Evolutionary conservation across 345 rosid genomes (phyloP), one percentile per base, ranked within the genome.

Genomic region (Punica granatum): DNA sequence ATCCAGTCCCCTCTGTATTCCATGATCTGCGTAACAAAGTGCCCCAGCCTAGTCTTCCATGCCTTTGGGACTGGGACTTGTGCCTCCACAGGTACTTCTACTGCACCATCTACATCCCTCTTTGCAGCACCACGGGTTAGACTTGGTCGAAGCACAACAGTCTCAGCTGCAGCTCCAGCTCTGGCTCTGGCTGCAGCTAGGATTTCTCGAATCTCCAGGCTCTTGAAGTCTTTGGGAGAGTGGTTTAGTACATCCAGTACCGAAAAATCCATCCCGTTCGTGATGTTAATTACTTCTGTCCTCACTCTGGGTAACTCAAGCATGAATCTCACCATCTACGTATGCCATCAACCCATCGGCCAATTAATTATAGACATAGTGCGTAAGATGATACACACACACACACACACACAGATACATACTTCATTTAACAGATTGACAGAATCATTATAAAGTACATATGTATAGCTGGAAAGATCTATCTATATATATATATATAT

Each of bases 1-100:
- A 62, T 36, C 65, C 65, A 62, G 37, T 62, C 43, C 30, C 65
- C 65, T 25, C 16, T 35, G 23, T 34, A 62, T 5, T 34, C 43
- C 65, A 62, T 36, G 14, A 61, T 13, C 65, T 18, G 2, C 13
- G 15, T 60, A 6, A 26, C 21, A 1, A 3, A 21, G 54, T 6
- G 7, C 54, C 54, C 18, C 6, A 21, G 9, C 54, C 26, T 0
- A 1, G 18, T n/a, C 8, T 18, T 49, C 25, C 5, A 19, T 4
- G 54, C 5, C 6, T 18, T 49, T 18, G 18, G 19, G 1, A 18
- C 25, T 4, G 14, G 25, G 8, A 4, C 54, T n/a, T 49, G 54
- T 18, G 54, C 54, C 54, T 49, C 26, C 19, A 25, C 23, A 2
- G 25, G 1, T 49, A 3, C 54, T 6, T 11, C 54, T 43, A 18